Conservation (phyloP, 2,329 filamentous ascomycete genomes). For the Chrysosporium queenslandicum region DNA sequence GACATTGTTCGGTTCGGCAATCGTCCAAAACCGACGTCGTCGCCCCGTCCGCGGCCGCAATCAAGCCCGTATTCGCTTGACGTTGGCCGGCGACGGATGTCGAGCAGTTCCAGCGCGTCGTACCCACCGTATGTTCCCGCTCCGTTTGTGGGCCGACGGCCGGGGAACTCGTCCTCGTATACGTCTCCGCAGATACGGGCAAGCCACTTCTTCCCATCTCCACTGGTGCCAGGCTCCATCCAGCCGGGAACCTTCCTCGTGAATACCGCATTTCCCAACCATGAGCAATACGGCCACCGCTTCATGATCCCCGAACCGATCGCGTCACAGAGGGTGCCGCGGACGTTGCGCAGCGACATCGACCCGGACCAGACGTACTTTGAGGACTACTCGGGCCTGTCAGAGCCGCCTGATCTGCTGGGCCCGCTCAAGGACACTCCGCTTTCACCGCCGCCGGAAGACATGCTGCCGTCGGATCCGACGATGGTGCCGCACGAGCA, state of each 20-base stretch:
- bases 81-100: constrained; percentile 3
- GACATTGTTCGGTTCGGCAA: constrained; percentile 3
- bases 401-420: constrained; percentile 67
- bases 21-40: constrained; percentile 31
- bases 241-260: neutral
- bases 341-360: constrained; percentile 64
- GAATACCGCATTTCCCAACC: neutral
- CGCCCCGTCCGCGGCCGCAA: constrained; percentile 48
- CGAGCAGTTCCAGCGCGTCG: neutral
- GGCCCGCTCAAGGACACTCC: constrained; percentile 65
- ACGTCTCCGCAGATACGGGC: neutral
- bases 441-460: constrained; percentile 62
- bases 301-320: constrained; percentile 3
- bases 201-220: neutral
- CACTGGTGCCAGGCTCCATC: neutral
- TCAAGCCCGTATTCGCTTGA: constrained; percentile 10
- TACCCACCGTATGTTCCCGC: neutral
- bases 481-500: constrained; percentile 70
- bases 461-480: constrained; percentile 69
- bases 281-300: neutral
- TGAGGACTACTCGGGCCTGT: constrained; percentile 60
- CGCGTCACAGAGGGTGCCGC: constrained; percentile 1
- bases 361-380: constrained; percentile 50
- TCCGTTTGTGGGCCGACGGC: neutral
- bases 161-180: neutral